phyloP scores from a whole-genome alignment of 805 yeast species.

The Starmerella apis region DNA sequence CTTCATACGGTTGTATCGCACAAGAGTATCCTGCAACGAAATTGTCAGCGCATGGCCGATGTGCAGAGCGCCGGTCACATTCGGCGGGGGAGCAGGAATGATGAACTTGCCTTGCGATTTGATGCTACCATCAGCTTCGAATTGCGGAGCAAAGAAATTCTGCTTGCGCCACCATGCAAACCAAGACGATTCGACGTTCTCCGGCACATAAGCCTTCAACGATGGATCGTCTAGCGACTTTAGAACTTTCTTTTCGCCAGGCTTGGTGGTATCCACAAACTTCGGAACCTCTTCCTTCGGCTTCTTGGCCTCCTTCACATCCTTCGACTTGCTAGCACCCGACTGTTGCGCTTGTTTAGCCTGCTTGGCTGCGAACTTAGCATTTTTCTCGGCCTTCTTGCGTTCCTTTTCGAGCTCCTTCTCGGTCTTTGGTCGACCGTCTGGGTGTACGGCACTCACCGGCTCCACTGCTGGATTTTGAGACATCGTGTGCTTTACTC shows the following conservation, averaged over 20 bases:
- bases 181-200: conserved; percentile 93
- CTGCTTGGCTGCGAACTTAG: conserved; percentile 76
- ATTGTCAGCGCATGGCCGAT: conserved; percentile 97
- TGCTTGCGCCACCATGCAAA: conserved; percentile 91
- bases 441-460: conserved; percentile 15
- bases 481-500: conserved; percentile 5
- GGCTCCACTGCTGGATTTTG: background rate
- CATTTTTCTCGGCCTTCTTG: conserved; percentile 77
- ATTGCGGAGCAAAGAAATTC: conserved; percentile 82
- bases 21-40: conserved; percentile 84
- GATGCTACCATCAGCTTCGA: conserved; percentile 57
- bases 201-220: conserved; percentile 86
- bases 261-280: conserved; percentile 68
- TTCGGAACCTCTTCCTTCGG: conserved; percentile 73
- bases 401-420: conserved; percentile 79
- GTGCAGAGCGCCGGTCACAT: conserved; percentile 96
- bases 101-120: conserved; percentile 77
- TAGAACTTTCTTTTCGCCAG: conserved; percentile 85
- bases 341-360: conserved; percentile 41
- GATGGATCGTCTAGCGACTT: conserved; percentile 86
- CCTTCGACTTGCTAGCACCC: conserved; percentile 32
- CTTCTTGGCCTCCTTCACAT: conserved; percentile 46
- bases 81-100: conserved; percentile 99
- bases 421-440: conserved; percentile 46
- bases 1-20: conserved; percentile 92